phyloP scores from a whole-genome alignment of 495 filamentous ascomycete genomes.

The Penicillium steckii region DNA sequence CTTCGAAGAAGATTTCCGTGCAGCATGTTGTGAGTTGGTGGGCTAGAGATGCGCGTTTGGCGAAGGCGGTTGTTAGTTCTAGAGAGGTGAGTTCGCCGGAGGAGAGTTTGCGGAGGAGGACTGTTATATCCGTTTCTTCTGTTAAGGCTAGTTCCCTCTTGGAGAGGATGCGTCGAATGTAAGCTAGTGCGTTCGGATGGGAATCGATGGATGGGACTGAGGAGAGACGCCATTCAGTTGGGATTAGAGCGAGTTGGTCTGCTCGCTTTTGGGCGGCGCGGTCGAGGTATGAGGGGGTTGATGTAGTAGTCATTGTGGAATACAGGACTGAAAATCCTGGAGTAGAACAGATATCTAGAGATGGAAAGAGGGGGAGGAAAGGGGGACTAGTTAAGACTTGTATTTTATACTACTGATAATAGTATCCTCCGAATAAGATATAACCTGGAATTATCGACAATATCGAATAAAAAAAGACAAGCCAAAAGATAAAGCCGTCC shows the following conservation, averaged over 20 bases:
- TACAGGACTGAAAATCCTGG: too few species aligned
- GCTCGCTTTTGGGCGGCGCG: slow-evolving; percentile 28
- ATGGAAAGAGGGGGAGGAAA: too few species aligned
- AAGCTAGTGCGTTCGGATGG: slow-evolving; percentile 17
- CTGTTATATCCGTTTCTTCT: slow-evolving; percentile 40
- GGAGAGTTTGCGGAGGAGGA: slow-evolving; percentile 43
- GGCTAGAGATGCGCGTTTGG: slow-evolving; percentile 57
- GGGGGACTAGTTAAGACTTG: too few species aligned
- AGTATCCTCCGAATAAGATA: too few species aligned
- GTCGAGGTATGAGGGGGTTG: slow-evolving; percentile 18
- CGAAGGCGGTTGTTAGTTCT: slow-evolving; percentile 55
- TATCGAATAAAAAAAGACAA: too few species aligned
- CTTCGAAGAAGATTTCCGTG: slow-evolving; percentile 62
- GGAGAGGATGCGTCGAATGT: slow-evolving; percentile 39
- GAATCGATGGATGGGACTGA: slow-evolving; percentile 24
- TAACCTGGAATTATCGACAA: too few species aligned
- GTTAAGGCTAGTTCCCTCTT: slow-evolving; percentile 50
- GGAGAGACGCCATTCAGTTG: slow-evolving; percentile 29
- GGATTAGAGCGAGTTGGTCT: slow-evolving; percentile 33
- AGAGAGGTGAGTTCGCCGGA: slow-evolving; percentile 41
- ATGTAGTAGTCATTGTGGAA: slow-evolving; percentile 1
- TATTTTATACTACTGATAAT: too few species aligned
- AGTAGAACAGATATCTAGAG: not conserved
- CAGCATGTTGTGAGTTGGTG: slow-evolving; percentile 60
- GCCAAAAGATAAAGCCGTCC: slow-evolving; percentile 11